Evolutionary conservation across 73 alveolate species (phyloP).

Genomic region (Tetrahymena thermophila): DNA sequence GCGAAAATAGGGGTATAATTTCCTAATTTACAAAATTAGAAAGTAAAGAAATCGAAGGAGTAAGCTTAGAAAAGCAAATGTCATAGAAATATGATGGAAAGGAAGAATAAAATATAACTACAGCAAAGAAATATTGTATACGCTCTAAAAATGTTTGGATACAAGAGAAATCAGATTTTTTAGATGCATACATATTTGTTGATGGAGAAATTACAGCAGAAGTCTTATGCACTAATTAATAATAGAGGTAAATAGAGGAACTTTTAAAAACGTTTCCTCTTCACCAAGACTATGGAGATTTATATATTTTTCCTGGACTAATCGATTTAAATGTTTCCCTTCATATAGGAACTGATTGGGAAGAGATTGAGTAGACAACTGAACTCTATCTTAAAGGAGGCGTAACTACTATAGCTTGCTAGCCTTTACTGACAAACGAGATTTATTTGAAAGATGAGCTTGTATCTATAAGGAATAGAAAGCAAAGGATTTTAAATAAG

Average conservation of each 20-base stretch:
- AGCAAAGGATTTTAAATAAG: not conserved
- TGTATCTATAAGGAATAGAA: not conserved
- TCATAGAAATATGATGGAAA: not conserved
- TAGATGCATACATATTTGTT: not conserved
- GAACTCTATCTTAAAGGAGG: not conserved
- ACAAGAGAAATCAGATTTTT: not conserved
- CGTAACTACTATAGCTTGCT: not conserved
- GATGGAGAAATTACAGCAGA: not conserved
- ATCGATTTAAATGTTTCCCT: not conserved
- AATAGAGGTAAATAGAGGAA: not conserved
- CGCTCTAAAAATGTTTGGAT: not conserved
- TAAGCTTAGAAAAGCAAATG: not conserved
- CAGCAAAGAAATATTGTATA: not conserved
- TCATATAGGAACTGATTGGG: not conserved
- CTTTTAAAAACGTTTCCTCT: not conserved
- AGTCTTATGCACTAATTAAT: not conserved
- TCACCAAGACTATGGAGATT: not conserved
- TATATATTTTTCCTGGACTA: not conserved
- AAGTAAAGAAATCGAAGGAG: not conserved
- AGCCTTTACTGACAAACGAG: not conserved
- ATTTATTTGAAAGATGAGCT: not conserved
- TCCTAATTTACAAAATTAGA: not conserved
- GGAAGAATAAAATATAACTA: not conserved
- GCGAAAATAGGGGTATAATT: not conserved
- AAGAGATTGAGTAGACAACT: not conserved